phyloP scores from a whole-genome alignment of 2,329 filamentous ascomycete genomes.

The Tolypocladium album region DNA sequence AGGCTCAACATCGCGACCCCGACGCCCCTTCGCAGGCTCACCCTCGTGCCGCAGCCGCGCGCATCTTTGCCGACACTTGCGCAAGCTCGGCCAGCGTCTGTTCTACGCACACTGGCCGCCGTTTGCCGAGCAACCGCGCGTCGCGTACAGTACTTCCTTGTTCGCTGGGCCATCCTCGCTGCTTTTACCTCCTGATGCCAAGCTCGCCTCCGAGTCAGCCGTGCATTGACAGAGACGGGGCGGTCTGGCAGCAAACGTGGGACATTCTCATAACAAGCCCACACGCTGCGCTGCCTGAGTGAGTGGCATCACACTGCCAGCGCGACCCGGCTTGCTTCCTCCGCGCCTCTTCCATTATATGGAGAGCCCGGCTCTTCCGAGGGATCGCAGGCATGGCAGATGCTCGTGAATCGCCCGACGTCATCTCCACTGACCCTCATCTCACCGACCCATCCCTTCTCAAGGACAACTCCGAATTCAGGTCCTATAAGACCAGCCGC shows the following conservation, averaged over 20 bases:
- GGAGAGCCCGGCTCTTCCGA: background rate
- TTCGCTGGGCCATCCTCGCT: background rate
- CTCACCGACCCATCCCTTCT: constrained; percentile 69
- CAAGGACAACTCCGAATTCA: constrained; percentile 61
- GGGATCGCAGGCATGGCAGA: constrained; percentile 1
- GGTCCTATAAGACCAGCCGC: constrained; percentile 58
- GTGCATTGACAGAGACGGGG: background rate
- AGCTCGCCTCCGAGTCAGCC: background rate
- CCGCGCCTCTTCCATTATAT: background rate
- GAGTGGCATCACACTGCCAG: background rate
- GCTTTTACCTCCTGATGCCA: background rate
- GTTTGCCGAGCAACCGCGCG: background rate
- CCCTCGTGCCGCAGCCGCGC: background rate
- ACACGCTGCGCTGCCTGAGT: background rate
- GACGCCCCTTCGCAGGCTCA: background rate
- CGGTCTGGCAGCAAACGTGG: background rate
- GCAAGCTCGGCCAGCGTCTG: background rate
- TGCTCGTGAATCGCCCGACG: background rate
- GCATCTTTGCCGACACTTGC: background rate
- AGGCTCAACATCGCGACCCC: background rate
- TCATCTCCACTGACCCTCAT: constrained; percentile 24
- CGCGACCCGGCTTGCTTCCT: background rate
- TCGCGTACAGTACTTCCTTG: background rate
- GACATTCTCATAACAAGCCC: background rate
- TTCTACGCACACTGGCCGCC: background rate